phyloP scores from a whole-genome alignment of 495 filamentous ascomycete species.

The Staphylotrichum tortipilum region DNA sequence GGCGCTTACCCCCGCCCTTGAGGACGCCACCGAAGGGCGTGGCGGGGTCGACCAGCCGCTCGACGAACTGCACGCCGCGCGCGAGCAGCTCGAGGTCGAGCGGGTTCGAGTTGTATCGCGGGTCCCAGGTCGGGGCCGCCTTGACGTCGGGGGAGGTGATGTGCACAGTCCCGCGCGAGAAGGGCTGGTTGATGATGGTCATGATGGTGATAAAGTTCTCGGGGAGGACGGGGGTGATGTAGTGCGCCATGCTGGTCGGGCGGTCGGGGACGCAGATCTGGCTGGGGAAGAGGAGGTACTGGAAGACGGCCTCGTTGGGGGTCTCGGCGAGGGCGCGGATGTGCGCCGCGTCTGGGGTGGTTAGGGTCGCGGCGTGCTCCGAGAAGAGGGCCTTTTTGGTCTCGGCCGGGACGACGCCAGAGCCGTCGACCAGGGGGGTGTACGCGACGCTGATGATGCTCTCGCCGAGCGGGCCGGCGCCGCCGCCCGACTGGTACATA shows the following conservation, averaged over 20 bases:
- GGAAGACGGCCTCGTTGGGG: conserved; percentile 21
- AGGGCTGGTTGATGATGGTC: conserved; percentile 39
- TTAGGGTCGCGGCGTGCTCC: conserved; percentile 12
- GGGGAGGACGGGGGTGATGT: conserved; percentile 22
- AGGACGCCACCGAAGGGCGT: conserved; percentile 29
- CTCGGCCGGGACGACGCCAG: conserved; percentile 22
- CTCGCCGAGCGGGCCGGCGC: conserved; percentile 30
- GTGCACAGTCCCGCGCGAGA: conserved; percentile 52
- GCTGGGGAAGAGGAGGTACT: conserved; percentile 34
- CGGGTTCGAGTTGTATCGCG: conserved; percentile 45
- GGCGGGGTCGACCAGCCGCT: conserved; percentile 33
- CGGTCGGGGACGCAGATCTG: conserved; percentile 27
- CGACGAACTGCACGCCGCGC: conserved; percentile 38
- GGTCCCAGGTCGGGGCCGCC: conserved; percentile 40
- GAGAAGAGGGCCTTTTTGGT: conserved; percentile 22
- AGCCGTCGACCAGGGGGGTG: conserved; percentile 32
- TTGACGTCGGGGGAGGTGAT: conserved; percentile 33
- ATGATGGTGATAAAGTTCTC: conserved; percentile 36
- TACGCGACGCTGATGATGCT: conserved; percentile 36
- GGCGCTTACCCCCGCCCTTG: conserved; percentile 23
- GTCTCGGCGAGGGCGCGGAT: conserved; percentile 27
- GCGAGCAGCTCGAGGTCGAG: conserved; percentile 43
- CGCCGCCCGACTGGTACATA: conserved; percentile 25
- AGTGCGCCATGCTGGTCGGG: conserved; percentile 27
- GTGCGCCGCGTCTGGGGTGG: background rate